These are phyloP conservation scores for Coemansia sp. DNA, from an alignment of 192 early-diverging fungal genomes.

Conservation along the genomic window DNA sequence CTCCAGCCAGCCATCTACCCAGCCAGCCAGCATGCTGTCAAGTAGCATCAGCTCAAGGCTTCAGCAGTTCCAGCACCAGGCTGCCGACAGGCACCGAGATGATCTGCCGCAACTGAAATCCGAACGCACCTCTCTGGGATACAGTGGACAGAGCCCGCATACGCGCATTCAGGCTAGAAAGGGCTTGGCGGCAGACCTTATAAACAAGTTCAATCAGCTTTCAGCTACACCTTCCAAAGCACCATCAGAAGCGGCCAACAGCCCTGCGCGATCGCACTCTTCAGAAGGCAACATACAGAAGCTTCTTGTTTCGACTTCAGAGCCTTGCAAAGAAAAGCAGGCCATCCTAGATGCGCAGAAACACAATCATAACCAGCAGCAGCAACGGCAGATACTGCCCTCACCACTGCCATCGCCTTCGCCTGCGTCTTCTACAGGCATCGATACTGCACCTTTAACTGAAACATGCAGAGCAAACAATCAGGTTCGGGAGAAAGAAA, in stretches of 20 bases:
- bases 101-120: constrained; percentile 1
- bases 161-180: constrained; percentile 21
- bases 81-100: background rate
- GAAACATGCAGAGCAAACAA: no score
- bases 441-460: no score
- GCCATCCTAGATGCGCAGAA: no score
- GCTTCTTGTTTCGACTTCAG: no score
- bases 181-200: constrained; percentile 46
- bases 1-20: background rate
- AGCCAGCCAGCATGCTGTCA: constrained; percentile 22
- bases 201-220: constrained; percentile 52
- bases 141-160: constrained; percentile 10
- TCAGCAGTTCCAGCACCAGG: constrained; percentile 38
- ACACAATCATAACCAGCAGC: no score
- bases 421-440: no score
- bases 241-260: constrained; percentile 5
- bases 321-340: no score
- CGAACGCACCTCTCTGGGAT: constrained; percentile 7
- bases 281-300: background rate
- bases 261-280: constrained; percentile 9
- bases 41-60: constrained; percentile 39
- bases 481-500: no score
- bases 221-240: constrained; percentile 1
- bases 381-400: no score
- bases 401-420: no score